These are phyloP conservation scores for Lachancea fermentati DNA, from an alignment of 805 yeast genomes.

Conservation along the genomic window DNA sequence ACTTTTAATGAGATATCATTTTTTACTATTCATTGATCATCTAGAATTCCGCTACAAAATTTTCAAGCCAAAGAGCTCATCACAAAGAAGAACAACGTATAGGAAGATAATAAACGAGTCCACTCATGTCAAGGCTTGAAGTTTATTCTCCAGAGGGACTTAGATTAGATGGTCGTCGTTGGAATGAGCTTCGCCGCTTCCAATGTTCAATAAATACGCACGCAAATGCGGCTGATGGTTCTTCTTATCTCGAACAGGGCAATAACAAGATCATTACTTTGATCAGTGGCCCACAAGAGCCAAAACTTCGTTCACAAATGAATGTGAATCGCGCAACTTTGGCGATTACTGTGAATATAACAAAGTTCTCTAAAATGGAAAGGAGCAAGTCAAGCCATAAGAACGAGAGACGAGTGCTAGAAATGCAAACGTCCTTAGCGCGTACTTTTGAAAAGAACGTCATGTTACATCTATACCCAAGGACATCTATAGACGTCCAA, in stretches of 20 bases:
- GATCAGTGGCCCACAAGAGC: slow-evolving; percentile 89
- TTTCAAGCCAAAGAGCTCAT: too few species aligned
- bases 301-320: slow-evolving; percentile 48
- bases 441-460: slow-evolving; percentile 72
- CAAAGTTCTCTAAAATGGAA: slow-evolving; percentile 76
- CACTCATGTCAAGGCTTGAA: slow-evolving; percentile 62
- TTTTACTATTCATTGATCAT: too few species aligned
- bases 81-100: not conserved
- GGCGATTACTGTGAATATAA: slow-evolving; percentile 59
- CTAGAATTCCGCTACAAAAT: too few species aligned
- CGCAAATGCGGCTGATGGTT: slow-evolving; percentile 84
- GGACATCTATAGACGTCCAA: slow-evolving; percentile 72
- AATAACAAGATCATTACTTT: slow-evolving; percentile 81
- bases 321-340: slow-evolving; percentile 50
- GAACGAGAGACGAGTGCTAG: slow-evolving; percentile 65
- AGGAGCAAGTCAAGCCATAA: slow-evolving; percentile 58
- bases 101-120: not conserved
- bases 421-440: slow-evolving; percentile 59
- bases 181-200: slow-evolving; percentile 86
- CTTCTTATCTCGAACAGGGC: slow-evolving; percentile 88
- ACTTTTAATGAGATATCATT: too few species aligned
- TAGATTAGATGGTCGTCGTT: slow-evolving; percentile 87
- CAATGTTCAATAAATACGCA: slow-evolving; percentile 82
- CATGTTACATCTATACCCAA: slow-evolving; percentile 67
- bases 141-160: slow-evolving; percentile 94